Evolutionary conservation across 768 basidiomycete genomes (phyloP), one percentile per base, ranked within the genome.

Genomic region (Russula foetens): DNA sequence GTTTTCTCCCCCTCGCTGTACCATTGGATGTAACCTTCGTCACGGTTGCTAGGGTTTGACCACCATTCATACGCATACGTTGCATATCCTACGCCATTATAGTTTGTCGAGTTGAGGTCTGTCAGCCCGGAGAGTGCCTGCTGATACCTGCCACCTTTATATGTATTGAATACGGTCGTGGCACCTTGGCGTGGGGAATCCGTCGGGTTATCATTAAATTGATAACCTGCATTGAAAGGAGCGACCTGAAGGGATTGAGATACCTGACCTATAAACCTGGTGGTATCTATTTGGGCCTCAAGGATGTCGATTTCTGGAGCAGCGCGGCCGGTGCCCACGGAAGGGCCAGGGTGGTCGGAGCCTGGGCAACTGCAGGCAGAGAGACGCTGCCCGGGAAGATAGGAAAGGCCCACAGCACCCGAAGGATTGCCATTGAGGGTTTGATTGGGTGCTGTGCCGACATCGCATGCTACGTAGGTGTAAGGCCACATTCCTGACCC

Each of bases 231-330:
- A 71, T 93, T 84, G 75, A 85, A 94, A 11, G 92, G 92, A 11
- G 90, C 91, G 41, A 79, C 70, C 72, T 95, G 92, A 69, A 81
- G 81, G 66, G 84, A 88, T 73, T 95, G 93, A 1, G 90, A 92
- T 1, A 86, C 88, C 66, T 86, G 76, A 44, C 82, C 90, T 69
- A 74, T 67, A 66, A 81, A 79, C 4, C 72, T 60, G 57, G 54
- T 62, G 35, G 78, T 66, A 66, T 92, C 76, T 60, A 86, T 74
- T 71, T 93, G 88, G 0, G 92, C 84, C 75, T 98, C 95, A 59
- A 96, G 69, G 61, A 98, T 79, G 72, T 98, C 95, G 66, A 98
- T 92, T 76, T 98, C 96, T 1, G 96, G 95, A 1, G 87, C 90
- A 33, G 84, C 84, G 53, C 95, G 84, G 21, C 85, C 85, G 17